These are phyloP conservation scores for Schwanniomyces etchellsii DNA, from an alignment of 1,139 yeast species.

Conservation along the genomic window DNA sequence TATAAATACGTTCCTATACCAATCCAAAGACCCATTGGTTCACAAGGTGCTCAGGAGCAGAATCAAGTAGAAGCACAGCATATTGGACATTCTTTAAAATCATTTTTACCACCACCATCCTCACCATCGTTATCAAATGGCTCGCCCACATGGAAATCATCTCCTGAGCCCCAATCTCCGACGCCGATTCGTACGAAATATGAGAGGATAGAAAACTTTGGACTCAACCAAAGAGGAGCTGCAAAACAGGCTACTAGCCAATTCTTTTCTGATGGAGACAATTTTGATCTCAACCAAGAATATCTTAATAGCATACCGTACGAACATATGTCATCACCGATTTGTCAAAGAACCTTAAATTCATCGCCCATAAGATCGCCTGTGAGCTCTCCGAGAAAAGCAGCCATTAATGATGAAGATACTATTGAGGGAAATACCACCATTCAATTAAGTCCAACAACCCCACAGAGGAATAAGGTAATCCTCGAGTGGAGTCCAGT, in stretches of 20 bases:
- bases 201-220: neutral
- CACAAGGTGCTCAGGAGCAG: conserved; percentile 5
- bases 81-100: conserved; percentile 9
- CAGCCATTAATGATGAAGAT: conserved; percentile 20
- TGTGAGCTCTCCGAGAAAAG: conserved; percentile 22
- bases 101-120: conserved; percentile 36
- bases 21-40: conserved; percentile 28
- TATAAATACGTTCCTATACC: conserved; percentile 39
- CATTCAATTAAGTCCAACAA: conserved; percentile 24
- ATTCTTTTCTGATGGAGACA: conserved; percentile 33
- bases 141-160: conserved; percentile 34
- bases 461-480: conserved; percentile 32
- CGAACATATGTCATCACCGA: conserved; percentile 21
- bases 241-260: conserved; percentile 10
- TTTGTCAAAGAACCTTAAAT: conserved; percentile 14
- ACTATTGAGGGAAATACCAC: conserved; percentile 38
- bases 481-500: conserved; percentile 54
- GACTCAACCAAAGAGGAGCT: conserved; percentile 1
- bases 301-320: conserved; percentile 4
- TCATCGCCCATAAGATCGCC: conserved; percentile 31
- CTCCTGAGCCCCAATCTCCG: conserved; percentile 40
- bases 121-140: conserved; percentile 36
- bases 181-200: conserved; percentile 16
- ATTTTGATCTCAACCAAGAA: neutral
- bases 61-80: neutral